Evolutionary conservation across 1,284 basidiomycete genomes (phyloP), one percentile per base, ranked within the genome.

Genomic region (Cryptococcus sp.): DNA sequence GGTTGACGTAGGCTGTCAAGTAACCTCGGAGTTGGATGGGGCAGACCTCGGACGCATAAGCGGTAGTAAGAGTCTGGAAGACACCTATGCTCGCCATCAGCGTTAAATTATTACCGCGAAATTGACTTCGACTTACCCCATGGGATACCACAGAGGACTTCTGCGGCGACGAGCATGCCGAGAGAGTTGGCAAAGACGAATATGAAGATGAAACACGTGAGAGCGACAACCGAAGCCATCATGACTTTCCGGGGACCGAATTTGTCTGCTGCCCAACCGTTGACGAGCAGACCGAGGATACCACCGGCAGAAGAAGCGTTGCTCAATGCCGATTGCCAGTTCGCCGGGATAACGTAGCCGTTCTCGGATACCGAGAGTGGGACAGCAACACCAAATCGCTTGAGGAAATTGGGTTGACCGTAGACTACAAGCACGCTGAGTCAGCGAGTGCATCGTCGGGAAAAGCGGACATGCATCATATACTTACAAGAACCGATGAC

Each of bases 41-140:
- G 46, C 71, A 74, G 41, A 81, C 71, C 38, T 81, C 80, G 23
- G 79, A 72, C 11, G 79, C 79, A 62, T 79, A 81, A 16, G 75
- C 67, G 26, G 68, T 69, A 6, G 77, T 75, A 13, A 79, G 63
- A 46, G 55, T 64, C 22, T 48, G 48, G 41, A 44, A 44, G 41
- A 44, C 41, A 44, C 41, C 41, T 44, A 11, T n/a, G 41, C 8
- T 7, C 13, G 29, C n/a, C 22, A 44, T 44, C 15, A 44, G 41
- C n/a, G 22, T 44, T 44, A 8, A 22, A 8, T 2, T 44, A 15
- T 2, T 15, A 15, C 2, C 7, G 29, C 13, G 26, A 29, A 10
- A 4, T 34, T 34, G 29, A 34, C 8, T 10, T 44, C 13, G 52
- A 67, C 25, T 58, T 57, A 47, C 66, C 66, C 62, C 62, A 68